Evolutionary conservation across 768 basidiomycete genomes (phyloP).

Genomic region (Hygrocybe coccinea): DNA sequence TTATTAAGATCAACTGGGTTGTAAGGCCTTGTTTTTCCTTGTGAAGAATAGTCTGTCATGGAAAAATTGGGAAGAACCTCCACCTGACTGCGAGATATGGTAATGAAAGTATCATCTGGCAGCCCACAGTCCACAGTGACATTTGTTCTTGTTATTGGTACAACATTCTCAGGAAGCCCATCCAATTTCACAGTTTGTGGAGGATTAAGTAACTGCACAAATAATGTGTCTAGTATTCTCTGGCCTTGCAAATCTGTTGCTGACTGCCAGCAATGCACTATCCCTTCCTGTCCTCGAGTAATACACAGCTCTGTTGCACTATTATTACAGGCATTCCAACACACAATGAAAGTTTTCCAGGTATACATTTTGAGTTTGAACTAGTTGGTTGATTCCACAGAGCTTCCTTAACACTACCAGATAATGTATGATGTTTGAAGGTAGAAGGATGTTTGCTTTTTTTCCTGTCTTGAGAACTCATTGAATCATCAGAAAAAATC

Average conservation of each 20-base stretch:
- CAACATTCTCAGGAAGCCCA: too few species aligned
- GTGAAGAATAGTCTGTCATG: too few species aligned
- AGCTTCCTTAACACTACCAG: slow-evolving; percentile 1
- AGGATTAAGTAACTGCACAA: too few species aligned
- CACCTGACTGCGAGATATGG: too few species aligned
- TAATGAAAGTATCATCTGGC: slow-evolving; percentile 17
- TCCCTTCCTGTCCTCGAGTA: slow-evolving; percentile 28
- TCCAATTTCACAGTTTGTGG: too few species aligned
- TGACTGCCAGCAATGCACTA: slow-evolving; percentile 23
- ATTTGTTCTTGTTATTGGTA: slow-evolving; percentile 12
- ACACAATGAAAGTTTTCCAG: slow-evolving; percentile 29
- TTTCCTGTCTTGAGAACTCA: neutral
- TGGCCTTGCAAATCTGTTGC: slow-evolving; percentile 12
- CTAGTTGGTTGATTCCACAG: slow-evolving; percentile 9
- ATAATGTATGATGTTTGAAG: neutral
- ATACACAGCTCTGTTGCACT: slow-evolving; percentile 27
- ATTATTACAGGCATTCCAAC: slow-evolving; percentile 28
- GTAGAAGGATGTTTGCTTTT: neutral
- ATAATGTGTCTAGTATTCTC: slow-evolving; percentile 15
- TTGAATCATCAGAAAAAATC: slow-evolving; percentile 26
- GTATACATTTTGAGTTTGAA: slow-evolving; percentile 13
- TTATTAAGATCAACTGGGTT: slow-evolving; percentile 19
- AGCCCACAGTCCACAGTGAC: slow-evolving; percentile 10
- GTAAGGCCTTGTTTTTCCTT: too few species aligned
- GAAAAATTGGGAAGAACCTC: too few species aligned